Conservation (phyloP, 2,329 filamentous ascomycete species). For the Monosporascus sp. region DNA sequence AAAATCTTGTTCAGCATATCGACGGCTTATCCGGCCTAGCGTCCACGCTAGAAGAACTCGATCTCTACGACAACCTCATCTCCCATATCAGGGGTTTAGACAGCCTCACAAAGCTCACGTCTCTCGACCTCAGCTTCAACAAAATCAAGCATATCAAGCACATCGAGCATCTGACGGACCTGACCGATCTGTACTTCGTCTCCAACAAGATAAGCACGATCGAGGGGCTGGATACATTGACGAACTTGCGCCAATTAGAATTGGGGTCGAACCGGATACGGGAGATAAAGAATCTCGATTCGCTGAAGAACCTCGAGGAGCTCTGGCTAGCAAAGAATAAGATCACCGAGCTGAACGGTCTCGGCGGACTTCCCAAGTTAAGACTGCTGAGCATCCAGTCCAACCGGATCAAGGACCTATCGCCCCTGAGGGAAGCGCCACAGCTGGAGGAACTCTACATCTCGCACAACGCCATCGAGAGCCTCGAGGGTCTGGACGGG, state of each 20-base stretch:
- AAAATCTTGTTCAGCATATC: slow-evolving; percentile 82
- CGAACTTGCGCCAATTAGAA: slow-evolving; percentile 76
- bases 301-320: slow-evolving; percentile 72
- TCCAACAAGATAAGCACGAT: slow-evolving; percentile 91
- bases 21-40: slow-evolving; percentile 65
- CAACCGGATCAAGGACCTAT: slow-evolving; percentile 78
- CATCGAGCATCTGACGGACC: slow-evolving; percentile 67
- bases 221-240: slow-evolving; percentile 73
- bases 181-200: slow-evolving; percentile 85
- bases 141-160: slow-evolving; percentile 99
- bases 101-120: slow-evolving; percentile 66
- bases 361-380: slow-evolving; percentile 71
- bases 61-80: slow-evolving; percentile 95
- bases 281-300: slow-evolving; percentile 80
- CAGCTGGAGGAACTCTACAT: slow-evolving; percentile 91
- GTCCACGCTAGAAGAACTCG: slow-evolving; percentile 70
- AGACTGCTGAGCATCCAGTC: slow-evolving; percentile 91
- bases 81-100: slow-evolving; percentile 81
- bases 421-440: slow-evolving; percentile 66
- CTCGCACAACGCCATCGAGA: slow-evolving; percentile 84
- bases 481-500: slow-evolving; percentile 65
- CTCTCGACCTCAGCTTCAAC: slow-evolving; percentile 92
- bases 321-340: slow-evolving; percentile 97
- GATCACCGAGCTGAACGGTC: slow-evolving; percentile 75
- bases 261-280: slow-evolving; percentile 88